phyloP scores from a whole-genome alignment of 1,284 basidiomycete species.

The Moniliophthora roreri region DNA sequence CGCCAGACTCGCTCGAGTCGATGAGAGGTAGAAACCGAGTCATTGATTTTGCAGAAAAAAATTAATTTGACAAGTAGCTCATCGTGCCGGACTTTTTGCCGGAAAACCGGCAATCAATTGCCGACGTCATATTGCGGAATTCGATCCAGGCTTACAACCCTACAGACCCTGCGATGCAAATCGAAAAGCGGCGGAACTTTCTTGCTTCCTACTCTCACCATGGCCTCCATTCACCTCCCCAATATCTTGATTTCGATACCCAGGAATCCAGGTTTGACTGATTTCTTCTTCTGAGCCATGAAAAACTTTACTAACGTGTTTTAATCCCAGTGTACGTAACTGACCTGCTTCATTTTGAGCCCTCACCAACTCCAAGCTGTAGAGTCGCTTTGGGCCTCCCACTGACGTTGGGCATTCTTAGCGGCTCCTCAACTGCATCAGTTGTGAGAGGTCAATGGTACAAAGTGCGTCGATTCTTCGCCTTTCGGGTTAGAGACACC shows the following conservation, averaged over 20 bases:
- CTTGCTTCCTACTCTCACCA: constrained; percentile 13
- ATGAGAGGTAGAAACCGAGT: constrained; percentile 63
- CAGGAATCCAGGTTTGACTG: constrained; percentile 49
- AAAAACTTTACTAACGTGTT: no score
- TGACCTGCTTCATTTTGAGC: no score
- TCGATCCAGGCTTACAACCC: no score
- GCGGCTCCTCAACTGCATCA: constrained; percentile 48
- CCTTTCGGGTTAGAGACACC: not conserved
- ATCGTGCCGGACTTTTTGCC: no score
- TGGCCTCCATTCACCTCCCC: constrained; percentile 36
- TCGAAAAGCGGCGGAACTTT: not conserved
- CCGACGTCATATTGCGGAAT: no score
- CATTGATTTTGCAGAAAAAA: constrained; percentile 34
- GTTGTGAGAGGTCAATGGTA: constrained; percentile 58
- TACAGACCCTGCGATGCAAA: no score
- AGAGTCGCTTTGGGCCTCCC: constrained; percentile 57
- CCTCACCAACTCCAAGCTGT: no score
- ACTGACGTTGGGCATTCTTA: constrained; percentile 53
- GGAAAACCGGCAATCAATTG: no score
- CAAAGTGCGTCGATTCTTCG: constrained; percentile 37
- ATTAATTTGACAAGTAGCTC: not conserved
- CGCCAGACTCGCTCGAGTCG: constrained; percentile 36
- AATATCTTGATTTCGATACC: constrained; percentile 54
- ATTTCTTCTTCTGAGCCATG: no score
- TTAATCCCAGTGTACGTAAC: no score